phyloP scores from a whole-genome alignment of 1,139 yeast species.

The Scheffersomyces parashehatae region DNA sequence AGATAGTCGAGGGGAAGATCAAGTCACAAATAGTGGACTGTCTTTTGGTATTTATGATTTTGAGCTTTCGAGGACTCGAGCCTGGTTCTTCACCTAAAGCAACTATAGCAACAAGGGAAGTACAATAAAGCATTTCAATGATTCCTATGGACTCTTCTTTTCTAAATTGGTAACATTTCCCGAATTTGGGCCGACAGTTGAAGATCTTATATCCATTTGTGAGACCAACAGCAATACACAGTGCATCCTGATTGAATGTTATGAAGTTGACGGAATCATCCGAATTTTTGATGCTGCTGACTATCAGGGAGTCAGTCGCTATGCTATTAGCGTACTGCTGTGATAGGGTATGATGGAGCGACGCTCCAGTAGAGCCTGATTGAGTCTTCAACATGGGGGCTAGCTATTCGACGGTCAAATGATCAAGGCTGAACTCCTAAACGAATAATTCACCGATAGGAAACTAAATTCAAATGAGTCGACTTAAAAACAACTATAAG shows the following conservation, averaged over 20 bases:
- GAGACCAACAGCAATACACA: conserved; percentile 84
- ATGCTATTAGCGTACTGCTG: conserved; percentile 10
- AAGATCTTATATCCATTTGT: conserved; percentile 77
- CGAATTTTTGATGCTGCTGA: conserved; percentile 1
- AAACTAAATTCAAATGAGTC: too few species aligned
- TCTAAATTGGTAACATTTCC: conserved; percentile 61
- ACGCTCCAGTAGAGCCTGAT: conserved; percentile 4
- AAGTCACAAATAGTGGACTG: conserved; percentile 78
- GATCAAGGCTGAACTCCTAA: too few species aligned
- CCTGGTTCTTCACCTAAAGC: conserved; percentile 84
- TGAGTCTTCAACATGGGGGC: conserved; percentile 16
- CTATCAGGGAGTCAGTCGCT: conserved; percentile 7
- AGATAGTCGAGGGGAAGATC: conserved; percentile 81
- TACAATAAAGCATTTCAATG: conserved; percentile 89
- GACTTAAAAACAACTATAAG: too few species aligned
- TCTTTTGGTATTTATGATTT: conserved; percentile 78
- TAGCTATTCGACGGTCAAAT: too few species aligned
- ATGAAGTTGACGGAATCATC: conserved; percentile 51
- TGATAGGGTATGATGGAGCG: conserved; percentile 11
- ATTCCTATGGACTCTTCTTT: conserved; percentile 63
- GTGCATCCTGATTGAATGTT: conserved; percentile 87
- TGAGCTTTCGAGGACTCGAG: conserved; percentile 77
- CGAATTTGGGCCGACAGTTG: conserved; percentile 83
- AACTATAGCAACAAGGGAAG: conserved; percentile 84
- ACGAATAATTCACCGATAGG: too few species aligned